A percentile compares a stretch with the other conserved stretches of the same genome.
Evolutionary conservation across 768 basidiomycete species (phyloP).

Genomic region (Termitomyces sp.): DNA sequence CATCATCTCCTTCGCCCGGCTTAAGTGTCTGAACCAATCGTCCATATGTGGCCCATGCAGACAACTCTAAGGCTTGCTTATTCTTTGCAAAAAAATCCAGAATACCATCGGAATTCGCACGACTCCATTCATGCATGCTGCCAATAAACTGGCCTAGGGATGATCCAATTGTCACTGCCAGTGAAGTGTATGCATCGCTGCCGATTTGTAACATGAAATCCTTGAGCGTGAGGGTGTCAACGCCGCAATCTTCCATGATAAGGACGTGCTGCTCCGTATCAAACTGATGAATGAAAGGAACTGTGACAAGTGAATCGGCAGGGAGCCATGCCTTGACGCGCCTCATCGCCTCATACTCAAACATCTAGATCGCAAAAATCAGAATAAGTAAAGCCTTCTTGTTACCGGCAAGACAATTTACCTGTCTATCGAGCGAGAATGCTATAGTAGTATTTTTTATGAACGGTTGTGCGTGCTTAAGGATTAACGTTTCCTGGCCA

Average conservation of each 20-base stretch:
- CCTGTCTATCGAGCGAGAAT: constrained; percentile 51
- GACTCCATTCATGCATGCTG: constrained; percentile 43
- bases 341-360: constrained; percentile 42
- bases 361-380: constrained; percentile 20
- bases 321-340: constrained; percentile 33
- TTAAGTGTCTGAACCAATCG: constrained; percentile 30
- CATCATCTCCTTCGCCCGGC: constrained; percentile 12
- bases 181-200: constrained; percentile 19
- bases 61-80: constrained; percentile 28
- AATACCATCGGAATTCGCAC: constrained; percentile 18
- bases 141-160: constrained; percentile 53
- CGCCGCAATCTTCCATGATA: constrained; percentile 61
- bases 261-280: constrained; percentile 45
- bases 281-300: constrained; percentile 43
- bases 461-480: constrained; percentile 46
- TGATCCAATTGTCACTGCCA: constrained; percentile 35
- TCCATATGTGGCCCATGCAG: constrained; percentile 37
- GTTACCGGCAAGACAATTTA: constrained; percentile 16
- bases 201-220: constrained; percentile 27
- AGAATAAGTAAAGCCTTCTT: background rate
- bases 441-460: constrained; percentile 11
- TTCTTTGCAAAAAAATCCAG: constrained; percentile 30
- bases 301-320: constrained; percentile 32
- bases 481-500: constrained; percentile 40
- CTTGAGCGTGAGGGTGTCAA: constrained; percentile 33